Conservation (phyloP, 2,329 filamentous ascomycete genomes). For the Colletotrichum sidae region DNA sequence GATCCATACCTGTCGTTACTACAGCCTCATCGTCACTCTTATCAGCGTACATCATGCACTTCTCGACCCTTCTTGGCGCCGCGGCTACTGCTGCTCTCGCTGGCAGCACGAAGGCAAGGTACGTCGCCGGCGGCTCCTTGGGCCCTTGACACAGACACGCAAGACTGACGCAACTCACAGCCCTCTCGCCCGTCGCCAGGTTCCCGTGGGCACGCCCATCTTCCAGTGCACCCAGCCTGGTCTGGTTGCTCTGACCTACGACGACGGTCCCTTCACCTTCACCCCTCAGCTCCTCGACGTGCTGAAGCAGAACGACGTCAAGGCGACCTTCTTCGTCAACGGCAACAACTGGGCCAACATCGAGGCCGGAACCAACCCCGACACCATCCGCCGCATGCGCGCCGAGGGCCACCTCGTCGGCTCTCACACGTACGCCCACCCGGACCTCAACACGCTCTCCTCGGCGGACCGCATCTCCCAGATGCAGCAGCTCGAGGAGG, state of each 20-base stretch:
- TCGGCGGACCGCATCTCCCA: constrained; percentile 50
- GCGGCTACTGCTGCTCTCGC: constrained; percentile 18
- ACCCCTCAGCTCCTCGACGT: constrained; percentile 55
- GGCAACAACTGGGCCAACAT: constrained; percentile 55
- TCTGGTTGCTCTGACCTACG: constrained; percentile 58
- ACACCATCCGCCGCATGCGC: constrained; percentile 53
- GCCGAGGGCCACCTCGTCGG: constrained; percentile 57
- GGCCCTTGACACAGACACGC: constrained; percentile 1
- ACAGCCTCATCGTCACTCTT: too few species aligned
- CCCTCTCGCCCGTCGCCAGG: constrained; percentile 24
- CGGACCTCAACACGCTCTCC: constrained; percentile 52
- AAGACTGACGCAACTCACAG: constrained; percentile 25
- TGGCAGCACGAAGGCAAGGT: constrained; percentile 28
- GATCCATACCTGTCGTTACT: too few species aligned
- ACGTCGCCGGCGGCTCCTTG: constrained; percentile 2
- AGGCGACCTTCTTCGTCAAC: constrained; percentile 56
- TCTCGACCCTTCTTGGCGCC: constrained; percentile 22
- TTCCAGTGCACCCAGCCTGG: constrained; percentile 48
- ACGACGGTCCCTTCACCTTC: constrained; percentile 58
- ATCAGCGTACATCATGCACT: constrained; percentile 11
- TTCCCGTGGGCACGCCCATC: constrained; percentile 23
- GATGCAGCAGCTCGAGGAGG: constrained; percentile 58
- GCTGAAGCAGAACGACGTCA: constrained; percentile 45
- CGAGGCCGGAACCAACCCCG: constrained; percentile 53
- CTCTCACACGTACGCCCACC: constrained; percentile 54